Conservation (phyloP, 352 stramenopile species). For the Phytophthora chlamydospora region DNA sequence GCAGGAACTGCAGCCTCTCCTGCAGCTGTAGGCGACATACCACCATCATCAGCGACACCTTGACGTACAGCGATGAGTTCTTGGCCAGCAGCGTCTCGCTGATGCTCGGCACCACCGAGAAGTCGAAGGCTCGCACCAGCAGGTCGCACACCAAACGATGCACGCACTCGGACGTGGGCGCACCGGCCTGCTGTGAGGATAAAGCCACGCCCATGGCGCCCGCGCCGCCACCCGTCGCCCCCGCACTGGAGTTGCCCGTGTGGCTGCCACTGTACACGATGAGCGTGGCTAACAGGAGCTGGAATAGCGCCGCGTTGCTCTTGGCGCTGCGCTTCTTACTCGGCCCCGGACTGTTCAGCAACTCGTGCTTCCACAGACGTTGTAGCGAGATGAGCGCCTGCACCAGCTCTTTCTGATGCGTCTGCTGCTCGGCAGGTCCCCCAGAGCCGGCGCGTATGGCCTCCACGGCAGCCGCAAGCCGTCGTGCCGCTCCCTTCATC, state of each 20-base stretch:
- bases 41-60: slow-evolving; percentile 73
- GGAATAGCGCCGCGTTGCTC: slow-evolving; percentile 56
- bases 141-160: slow-evolving; percentile 75
- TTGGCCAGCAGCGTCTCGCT: slow-evolving; percentile 64
- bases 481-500: slow-evolving; percentile 52
- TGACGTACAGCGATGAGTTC: slow-evolving; percentile 67
- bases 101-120: slow-evolving; percentile 55
- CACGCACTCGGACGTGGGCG: slow-evolving; percentile 70
- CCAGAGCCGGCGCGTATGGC: slow-evolving; percentile 40
- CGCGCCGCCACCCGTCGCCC: slow-evolving; percentile 30
- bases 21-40: slow-evolving; percentile 58
- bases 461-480: slow-evolving; percentile 55
- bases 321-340: slow-evolving; percentile 36
- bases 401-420: slow-evolving; percentile 46
- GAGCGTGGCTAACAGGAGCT: slow-evolving; percentile 67
- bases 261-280: slow-evolving; percentile 70
- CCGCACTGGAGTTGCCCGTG: slow-evolving; percentile 30
- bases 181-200: slow-evolving; percentile 39
- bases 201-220: slow-evolving; percentile 57
- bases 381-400: slow-evolving; percentile 65
- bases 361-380: slow-evolving; percentile 57
- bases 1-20: slow-evolving; percentile 70
- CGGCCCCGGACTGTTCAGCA: slow-evolving; percentile 22
- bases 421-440: slow-evolving; percentile 44
- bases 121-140: slow-evolving; percentile 78